Evolutionary conservation across 2,329 filamentous ascomycete genomes (phyloP).

Genomic region (Ascochyta pisi): DNA sequence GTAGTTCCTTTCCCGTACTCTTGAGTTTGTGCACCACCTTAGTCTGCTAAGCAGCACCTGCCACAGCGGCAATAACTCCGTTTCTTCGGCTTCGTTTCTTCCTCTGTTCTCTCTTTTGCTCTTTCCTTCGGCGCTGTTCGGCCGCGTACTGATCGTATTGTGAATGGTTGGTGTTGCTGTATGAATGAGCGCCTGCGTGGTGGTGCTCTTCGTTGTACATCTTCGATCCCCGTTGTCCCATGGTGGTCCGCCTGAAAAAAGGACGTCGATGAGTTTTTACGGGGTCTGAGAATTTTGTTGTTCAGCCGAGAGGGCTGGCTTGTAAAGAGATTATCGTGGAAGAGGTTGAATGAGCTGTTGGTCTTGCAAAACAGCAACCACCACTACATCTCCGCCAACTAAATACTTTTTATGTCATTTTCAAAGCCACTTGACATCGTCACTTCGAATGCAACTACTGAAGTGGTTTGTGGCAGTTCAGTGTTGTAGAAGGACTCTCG

Average conservation of each 20-base stretch:
- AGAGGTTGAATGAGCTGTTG: neutral
- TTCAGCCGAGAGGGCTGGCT: too few relatives aligned
- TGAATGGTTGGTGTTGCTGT: neutral
- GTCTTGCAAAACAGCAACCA: neutral
- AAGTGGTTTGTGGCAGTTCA: neutral
- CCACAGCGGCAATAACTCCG: conserved; percentile 4
- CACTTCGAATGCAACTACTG: neutral
- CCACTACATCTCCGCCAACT: neutral
- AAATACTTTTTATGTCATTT: neutral
- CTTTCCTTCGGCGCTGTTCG: neutral
- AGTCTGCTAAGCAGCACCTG: conserved; percentile 1
- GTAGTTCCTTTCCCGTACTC: neutral
- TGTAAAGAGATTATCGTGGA: neutral
- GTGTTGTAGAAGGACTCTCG: neutral
- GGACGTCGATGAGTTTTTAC: neutral
- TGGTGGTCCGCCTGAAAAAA: neutral
- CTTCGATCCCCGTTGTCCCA: conserved; percentile 10
- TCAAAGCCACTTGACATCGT: neutral
- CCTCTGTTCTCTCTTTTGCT: neutral
- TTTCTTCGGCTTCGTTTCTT: conserved; percentile 3
- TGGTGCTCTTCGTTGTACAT: neutral
- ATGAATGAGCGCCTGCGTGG: neutral
- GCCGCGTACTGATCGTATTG: neutral
- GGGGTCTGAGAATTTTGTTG: too few relatives aligned
- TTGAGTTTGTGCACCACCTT: neutral